These are phyloP conservation scores for Oxalis stricta DNA, from an alignment of 441 rosid species.

Conservation along the genomic window DNA sequence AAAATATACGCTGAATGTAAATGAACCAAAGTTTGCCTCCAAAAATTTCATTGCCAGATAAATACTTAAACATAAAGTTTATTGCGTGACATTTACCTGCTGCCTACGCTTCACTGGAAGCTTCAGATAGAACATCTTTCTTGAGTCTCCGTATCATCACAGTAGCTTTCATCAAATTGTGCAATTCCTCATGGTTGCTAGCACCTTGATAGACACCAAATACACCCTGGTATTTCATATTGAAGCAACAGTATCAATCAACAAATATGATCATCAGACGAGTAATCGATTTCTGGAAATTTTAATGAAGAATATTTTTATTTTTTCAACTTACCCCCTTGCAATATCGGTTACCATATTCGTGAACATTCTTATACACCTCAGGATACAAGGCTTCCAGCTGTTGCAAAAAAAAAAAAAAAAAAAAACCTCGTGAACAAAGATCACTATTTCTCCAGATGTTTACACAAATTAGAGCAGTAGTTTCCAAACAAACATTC, in stretches of 20 bases:
- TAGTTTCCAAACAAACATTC: not conserved
- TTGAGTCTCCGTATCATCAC: conserved; percentile 93
- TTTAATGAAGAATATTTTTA: conserved; percentile 8
- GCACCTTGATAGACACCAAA: conserved; percentile 93
- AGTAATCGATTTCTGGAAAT: not conserved
- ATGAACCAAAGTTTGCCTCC: not conserved
- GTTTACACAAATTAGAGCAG: not conserved
- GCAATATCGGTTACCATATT: conserved; percentile 86
- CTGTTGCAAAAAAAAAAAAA: conserved; percentile 23
- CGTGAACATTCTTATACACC: conserved; percentile 73
- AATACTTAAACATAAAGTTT: too few relatives aligned
- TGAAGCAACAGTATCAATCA: conserved; percentile 6
- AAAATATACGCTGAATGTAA: not conserved
- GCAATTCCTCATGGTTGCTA: conserved; percentile 96
- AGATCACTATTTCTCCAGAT: too few relatives aligned
- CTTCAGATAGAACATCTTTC: conserved; percentile 80
- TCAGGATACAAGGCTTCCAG: conserved; percentile 87
- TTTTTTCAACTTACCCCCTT: conserved; percentile 57
- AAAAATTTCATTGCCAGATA: not conserved
- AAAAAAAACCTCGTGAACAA: too few relatives aligned
- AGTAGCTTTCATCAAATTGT: conserved; percentile 93
- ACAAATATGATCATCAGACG: not conserved
- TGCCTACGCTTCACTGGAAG: conserved; percentile 93
- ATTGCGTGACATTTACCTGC: conserved; percentile 35
- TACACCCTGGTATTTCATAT: conserved; percentile 40